Conservation (phyloP, 148 eudicot species). For the Cornus suecica region DNA sequence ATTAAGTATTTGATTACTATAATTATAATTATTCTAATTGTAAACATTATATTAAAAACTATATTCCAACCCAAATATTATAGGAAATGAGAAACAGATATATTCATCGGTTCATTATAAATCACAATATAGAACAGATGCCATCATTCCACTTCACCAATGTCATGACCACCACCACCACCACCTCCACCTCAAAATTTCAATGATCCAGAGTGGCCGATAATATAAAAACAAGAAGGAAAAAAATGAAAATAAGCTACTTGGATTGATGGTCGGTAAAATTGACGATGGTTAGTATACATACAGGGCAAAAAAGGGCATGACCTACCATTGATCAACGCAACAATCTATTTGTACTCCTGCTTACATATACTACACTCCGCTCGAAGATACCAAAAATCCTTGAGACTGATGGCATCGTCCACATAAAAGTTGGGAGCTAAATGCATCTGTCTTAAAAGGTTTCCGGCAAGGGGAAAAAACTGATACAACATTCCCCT, state of each 20-base stretch:
- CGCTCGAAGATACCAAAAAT: not conserved
- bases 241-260: not conserved
- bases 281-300: not conserved
- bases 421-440: not conserved
- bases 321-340: not conserved
- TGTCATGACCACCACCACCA: not conserved
- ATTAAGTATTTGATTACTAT: too few relatives aligned
- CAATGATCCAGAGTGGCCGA: not conserved
- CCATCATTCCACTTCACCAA: not conserved
- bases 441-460: not conserved
- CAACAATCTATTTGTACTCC: not conserved
- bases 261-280: conserved; percentile 9
- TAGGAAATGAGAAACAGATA: not conserved
- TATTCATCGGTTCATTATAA: not conserved
- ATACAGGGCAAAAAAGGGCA: not conserved
- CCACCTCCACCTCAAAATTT: not conserved
- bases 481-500: not conserved
- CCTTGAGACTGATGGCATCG: not conserved
- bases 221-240: not conserved
- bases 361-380: not conserved
- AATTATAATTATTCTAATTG: too few relatives aligned
- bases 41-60: not conserved
- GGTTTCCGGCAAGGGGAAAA: not conserved
- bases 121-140: too few relatives aligned
- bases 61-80: conserved; percentile 11